phyloP scores from a whole-genome alignment of 192 early-diverging fungal species.

The Coemansia sp. region DNA sequence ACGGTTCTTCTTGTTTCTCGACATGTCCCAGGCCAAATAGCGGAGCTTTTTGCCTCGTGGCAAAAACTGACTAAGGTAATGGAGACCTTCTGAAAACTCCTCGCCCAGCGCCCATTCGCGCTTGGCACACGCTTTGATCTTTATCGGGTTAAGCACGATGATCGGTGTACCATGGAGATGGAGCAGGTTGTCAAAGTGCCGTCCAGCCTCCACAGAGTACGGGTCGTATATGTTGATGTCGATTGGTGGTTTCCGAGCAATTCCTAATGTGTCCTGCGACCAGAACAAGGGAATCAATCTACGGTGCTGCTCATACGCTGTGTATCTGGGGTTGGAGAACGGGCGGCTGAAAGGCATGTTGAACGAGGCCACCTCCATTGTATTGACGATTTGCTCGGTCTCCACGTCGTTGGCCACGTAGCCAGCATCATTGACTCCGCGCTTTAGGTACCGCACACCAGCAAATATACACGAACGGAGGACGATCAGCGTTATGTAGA shows the following conservation, averaged over 20 bases:
- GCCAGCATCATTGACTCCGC: conserved; percentile 92
- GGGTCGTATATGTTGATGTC: conserved; percentile 87
- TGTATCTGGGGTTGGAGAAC: conserved; percentile 71
- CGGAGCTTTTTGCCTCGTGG: conserved; percentile 75
- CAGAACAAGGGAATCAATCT: conserved; percentile 96
- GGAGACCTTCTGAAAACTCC: conserved; percentile 79
- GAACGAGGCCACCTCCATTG: conserved; percentile 88
- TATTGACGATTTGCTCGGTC: conserved; percentile 96
- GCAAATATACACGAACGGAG: conserved; percentile 92
- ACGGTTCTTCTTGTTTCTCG: conserved; percentile 85
- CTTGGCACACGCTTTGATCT: conserved; percentile 86
- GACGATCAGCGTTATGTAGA: conserved; percentile 92
- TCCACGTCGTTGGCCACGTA: conserved; percentile 99
- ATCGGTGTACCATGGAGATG: conserved; percentile 86
- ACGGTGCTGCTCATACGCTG: conserved; percentile 95
- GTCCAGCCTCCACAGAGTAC: conserved; percentile 86
- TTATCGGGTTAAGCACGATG: conserved; percentile 92
- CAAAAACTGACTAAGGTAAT: conserved; percentile 89
- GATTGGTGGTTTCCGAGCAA: conserved; percentile 95
- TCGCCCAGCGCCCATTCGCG: conserved; percentile 85
- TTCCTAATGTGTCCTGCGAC: conserved; percentile 87
- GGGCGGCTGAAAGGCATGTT: conserved; percentile 58
- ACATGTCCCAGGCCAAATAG: conserved; percentile 99
- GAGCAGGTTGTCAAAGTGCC: conserved; percentile 94
- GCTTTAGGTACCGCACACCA: conserved; percentile 92